phyloP scores from a whole-genome alignment of 163 green algal genomes.

The Scenedesmus sp. region DNA sequence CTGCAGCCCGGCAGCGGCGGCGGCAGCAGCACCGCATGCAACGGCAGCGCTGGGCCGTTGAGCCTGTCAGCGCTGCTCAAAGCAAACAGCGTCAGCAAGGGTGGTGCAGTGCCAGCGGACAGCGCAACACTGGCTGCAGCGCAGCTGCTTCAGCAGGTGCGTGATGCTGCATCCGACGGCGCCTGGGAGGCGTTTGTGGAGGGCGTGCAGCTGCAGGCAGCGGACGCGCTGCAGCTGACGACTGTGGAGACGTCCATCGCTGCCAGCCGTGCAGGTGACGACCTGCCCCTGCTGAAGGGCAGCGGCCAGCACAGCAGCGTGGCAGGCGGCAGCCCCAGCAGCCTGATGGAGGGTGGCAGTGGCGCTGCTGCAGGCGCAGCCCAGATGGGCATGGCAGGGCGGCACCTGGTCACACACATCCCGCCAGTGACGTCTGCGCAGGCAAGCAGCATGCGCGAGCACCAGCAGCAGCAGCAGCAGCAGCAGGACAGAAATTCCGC shows the following conservation, averaged over 20 bases:
- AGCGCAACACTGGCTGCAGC: neutral
- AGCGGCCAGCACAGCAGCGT: neutral
- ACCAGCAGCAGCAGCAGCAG: conserved; percentile 28
- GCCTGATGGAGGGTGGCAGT: neutral
- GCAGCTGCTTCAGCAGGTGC: conserved; percentile 34
- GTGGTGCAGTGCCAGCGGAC: neutral
- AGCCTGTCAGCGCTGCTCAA: too few relatives aligned
- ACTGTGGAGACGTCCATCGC: conserved; percentile 1
- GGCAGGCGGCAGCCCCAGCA: neutral
- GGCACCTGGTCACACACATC: conserved; percentile 9
- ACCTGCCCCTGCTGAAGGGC: neutral
- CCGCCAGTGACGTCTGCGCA: neutral
- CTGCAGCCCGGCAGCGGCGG: neutral
- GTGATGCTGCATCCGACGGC: neutral
- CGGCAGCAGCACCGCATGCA: neutral
- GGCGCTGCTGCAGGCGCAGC: neutral
- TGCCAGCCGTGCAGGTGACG: neutral
- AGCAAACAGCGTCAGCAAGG: neutral
- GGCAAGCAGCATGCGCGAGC: neutral
- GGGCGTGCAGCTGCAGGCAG: conserved; percentile 18
- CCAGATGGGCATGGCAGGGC: conserved; percentile 7
- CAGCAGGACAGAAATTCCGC: neutral
- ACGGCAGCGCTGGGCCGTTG: neutral
- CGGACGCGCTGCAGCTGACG: conserved; percentile 32
- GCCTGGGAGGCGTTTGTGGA: conserved; percentile 30